These are phyloP conservation scores for Stachybotrys chlorohalonatus DNA, from an alignment of 2,329 filamentous ascomycete genomes.

Conservation along the genomic window DNA sequence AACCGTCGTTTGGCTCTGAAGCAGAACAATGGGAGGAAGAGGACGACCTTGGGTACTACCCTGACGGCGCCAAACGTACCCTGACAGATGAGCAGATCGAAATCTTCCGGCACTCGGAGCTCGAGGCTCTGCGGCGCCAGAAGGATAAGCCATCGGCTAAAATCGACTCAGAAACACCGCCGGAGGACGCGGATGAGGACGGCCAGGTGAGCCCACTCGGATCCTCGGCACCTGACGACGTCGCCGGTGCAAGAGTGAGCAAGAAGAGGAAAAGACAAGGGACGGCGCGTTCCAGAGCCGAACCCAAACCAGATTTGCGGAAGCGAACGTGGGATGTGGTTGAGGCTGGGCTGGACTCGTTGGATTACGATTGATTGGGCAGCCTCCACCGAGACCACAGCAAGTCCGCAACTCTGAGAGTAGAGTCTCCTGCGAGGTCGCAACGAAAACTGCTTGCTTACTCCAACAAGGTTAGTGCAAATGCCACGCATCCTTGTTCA, in stretches of 20 bases:
- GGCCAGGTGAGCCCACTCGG: background rate
- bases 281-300: constrained; percentile 26
- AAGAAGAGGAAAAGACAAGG: constrained; percentile 29
- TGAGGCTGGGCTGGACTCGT: constrained; percentile 47
- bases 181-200: background rate
- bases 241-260: background rate
- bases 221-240: background rate
- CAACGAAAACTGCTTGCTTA: too few relatives aligned
- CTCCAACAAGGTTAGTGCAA: background rate
- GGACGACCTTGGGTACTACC: constrained; percentile 72
- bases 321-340: constrained; percentile 62
- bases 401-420: background rate
- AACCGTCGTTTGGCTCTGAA: constrained; percentile 18
- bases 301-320: constrained; percentile 51
- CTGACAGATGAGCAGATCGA: constrained; percentile 85
- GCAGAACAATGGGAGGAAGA: constrained; percentile 38
- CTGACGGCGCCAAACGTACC: constrained; percentile 79
- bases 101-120: constrained; percentile 84
- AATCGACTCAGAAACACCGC: background rate
- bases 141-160: constrained; percentile 20
- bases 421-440: too few relatives aligned
- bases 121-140: constrained; percentile 59
- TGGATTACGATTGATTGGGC: constrained; percentile 42
- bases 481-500: background rate
- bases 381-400: background rate